Evolutionary conservation across 2,329 filamentous ascomycete genomes (phyloP).

Genomic region (Exophiala oligosperma): DNA sequence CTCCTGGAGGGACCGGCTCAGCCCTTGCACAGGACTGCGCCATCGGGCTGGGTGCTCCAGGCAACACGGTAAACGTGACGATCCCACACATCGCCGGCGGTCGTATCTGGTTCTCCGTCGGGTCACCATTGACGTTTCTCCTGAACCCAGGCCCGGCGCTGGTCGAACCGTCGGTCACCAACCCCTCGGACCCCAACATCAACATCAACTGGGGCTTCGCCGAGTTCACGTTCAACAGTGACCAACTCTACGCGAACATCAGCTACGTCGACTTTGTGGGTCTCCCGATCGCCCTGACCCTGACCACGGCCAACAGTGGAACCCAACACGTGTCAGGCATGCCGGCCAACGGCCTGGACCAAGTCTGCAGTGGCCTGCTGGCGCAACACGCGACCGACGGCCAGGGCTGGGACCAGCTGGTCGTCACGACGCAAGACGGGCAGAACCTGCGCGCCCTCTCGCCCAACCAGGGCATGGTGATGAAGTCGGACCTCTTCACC

Average conservation of each 20-base stretch:
- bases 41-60: constrained; percentile 64
- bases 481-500: constrained; percentile 48
- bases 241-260: constrained; percentile 67
- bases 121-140: constrained; percentile 63
- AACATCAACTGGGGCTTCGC: constrained; percentile 65
- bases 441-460: constrained; percentile 43
- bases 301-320: constrained; percentile 45
- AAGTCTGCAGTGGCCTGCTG: constrained; percentile 54
- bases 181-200: constrained; percentile 63
- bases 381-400: constrained; percentile 59
- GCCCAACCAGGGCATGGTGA: constrained; percentile 43
- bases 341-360: constrained; percentile 55
- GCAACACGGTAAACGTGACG: constrained; percentile 59
- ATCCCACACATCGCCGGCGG: constrained; percentile 71
- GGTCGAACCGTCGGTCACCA: constrained; percentile 73
- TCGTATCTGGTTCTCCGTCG: constrained; percentile 69
- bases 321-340: constrained; percentile 60
- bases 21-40: constrained; percentile 54
- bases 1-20: constrained; percentile 48
- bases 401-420: constrained; percentile 62
- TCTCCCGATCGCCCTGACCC: constrained; percentile 59
- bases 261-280: constrained; percentile 74
- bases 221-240: constrained; percentile 66
- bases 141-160: constrained; percentile 71
- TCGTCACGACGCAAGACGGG: constrained; percentile 46